Evolutionary conservation across 2,329 filamentous ascomycete genomes (phyloP).

Genomic region (Aspergillus sp.): DNA sequence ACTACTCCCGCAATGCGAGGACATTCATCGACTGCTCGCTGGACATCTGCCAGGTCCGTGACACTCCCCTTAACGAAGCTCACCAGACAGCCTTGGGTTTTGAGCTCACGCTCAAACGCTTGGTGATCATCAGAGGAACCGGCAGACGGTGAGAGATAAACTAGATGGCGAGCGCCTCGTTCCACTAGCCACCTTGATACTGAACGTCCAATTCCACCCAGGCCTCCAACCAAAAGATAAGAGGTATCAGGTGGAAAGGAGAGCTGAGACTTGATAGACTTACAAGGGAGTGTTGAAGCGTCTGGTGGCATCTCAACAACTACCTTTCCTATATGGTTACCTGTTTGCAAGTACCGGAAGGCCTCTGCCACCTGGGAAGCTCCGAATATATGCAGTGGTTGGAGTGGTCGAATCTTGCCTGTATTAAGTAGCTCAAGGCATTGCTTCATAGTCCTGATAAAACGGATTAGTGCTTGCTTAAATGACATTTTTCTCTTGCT

Average conservation of each 20-base stretch:
- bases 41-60: too few relatives aligned
- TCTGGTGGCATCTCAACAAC: slow-evolving; percentile 1
- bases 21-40: too few relatives aligned
- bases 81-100: too few relatives aligned
- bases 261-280: background rate
- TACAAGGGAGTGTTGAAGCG: background rate
- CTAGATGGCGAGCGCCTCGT: too few relatives aligned
- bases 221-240: slow-evolving; percentile 12
- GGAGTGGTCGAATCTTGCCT: slow-evolving; percentile 5
- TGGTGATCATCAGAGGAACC: too few relatives aligned
- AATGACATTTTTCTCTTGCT: too few relatives aligned
- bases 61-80: too few relatives aligned
- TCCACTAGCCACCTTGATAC: slow-evolving; percentile 12
- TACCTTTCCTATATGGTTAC: slow-evolving; percentile 12
- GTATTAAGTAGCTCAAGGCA: background rate
- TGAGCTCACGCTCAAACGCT: too few relatives aligned
- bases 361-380: slow-evolving; percentile 4
- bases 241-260: background rate
- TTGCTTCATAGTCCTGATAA: background rate
- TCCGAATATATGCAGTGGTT: slow-evolving; percentile 4
- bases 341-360: slow-evolving; percentile 13
- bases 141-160: too few relatives aligned
- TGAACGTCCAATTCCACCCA: slow-evolving; percentile 11
- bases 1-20: too few relatives aligned
- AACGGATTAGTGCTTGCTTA: background rate